phyloP scores from a whole-genome alignment of 2,329 filamentous ascomycete genomes.

The Trichophyton equinum region DNA sequence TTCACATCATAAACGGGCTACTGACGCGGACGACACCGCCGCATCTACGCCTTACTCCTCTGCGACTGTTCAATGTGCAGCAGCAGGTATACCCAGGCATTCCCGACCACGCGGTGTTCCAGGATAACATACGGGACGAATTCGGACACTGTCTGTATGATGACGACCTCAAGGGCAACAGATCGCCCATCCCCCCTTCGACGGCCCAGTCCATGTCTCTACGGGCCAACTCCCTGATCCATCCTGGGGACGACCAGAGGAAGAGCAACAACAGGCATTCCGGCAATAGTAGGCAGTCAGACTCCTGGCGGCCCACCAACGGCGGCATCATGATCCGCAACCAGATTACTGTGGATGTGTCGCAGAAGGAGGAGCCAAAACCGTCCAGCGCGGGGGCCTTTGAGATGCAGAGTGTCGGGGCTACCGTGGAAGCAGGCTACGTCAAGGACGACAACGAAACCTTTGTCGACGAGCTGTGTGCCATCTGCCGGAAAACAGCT shows the following conservation, averaged over 20 bases:
- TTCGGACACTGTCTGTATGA: constrained; percentile 34
- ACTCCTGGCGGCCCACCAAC: constrained; percentile 16
- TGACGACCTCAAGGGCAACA: neutral
- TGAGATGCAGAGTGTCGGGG: constrained; percentile 12
- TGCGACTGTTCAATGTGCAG: constrained; percentile 53
- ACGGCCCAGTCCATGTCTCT: neutral
- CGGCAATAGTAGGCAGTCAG: neutral
- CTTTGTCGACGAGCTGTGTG: constrained; percentile 13
- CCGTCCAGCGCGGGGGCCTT: constrained; percentile 8
- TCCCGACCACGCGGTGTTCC: constrained; percentile 47
- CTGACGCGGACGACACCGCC: constrained; percentile 42
- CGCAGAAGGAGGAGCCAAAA: constrained; percentile 13
- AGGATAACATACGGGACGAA: constrained; percentile 48
- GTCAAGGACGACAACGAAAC: constrained; percentile 7
- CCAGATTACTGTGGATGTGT: constrained; percentile 46
- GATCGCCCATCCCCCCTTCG: constrained; percentile 10
- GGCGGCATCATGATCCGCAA: constrained; percentile 52
- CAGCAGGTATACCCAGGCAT: constrained; percentile 49
- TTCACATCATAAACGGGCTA: constrained; percentile 51
- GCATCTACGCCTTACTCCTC: constrained; percentile 47
- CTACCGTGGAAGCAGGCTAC: constrained; percentile 10
- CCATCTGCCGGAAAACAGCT: constrained; percentile 9
- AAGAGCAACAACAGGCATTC: neutral
- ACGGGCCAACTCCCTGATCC: constrained; percentile 16
- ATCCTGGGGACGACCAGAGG: constrained; percentile 8